Evolutionary conservation across 1,139 yeast species (phyloP), one percentile per base, ranked within the genome.

Genomic region (Scheffersomyces segobiensis): DNA sequence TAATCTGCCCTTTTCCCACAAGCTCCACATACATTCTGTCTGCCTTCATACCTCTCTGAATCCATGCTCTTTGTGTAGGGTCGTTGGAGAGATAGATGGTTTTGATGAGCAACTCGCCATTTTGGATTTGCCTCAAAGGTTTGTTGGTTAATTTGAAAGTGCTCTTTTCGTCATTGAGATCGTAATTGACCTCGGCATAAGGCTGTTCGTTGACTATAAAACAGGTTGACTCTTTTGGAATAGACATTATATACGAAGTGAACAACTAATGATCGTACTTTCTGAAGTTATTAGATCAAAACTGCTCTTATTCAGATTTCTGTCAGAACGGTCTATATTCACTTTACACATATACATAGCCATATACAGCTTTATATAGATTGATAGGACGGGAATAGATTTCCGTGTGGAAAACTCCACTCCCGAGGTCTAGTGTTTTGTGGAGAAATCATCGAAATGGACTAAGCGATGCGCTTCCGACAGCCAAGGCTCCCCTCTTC

Each of bases 11-110:
- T 55, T 78, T 71, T 52, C 72, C 66, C 20, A 83, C 76, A 17
- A 87, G 85, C 4, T 78, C 75, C 10, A 77, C 72, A 66, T 87
- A 87, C 58, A 79, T 74, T 62, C 80, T 75, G 54, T 72, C 77
- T 5, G 76, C 73, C 19, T 79, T 71, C 18, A 77, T 70, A 57
- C 71, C 76, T 58, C 77, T 77, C 59, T 76, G 77, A 55, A 87
- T 85, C 88, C 89, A 87, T 55, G 81, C 79, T 70, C 87, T 83
- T 68, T 86, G 90, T 12, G 88, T 84, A 18, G 91, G 91, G 67
- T 87, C 91, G 65, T 87, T 86, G 49, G 90, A 85, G n/a, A 87
- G 67, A 59, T 78, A 80, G 53, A 82, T 63, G 6, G 78, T 71
- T 68, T 84, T 81, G 32, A 86, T 75, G 47, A 85, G 72, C 7